Conservation (phyloP, 176 grass and related monocot genomes). For the Triticum turgidum region DNA sequence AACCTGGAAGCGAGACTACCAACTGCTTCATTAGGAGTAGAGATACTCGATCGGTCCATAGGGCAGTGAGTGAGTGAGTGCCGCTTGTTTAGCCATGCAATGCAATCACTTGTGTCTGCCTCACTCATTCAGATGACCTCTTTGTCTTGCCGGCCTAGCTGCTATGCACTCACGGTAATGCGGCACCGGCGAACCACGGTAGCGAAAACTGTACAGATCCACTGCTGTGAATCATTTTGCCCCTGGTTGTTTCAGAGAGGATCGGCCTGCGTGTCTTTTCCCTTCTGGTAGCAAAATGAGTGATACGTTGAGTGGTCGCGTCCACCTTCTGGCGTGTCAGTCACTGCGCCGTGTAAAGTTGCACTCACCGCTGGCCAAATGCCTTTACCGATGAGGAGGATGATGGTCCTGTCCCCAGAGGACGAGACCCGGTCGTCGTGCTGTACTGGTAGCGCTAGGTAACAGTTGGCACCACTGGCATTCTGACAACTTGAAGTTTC, state of each 20-base stretch:
- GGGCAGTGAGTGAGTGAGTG: not conserved
- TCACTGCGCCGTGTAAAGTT: not conserved
- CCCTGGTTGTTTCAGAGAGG: not conserved
- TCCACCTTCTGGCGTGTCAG: not conserved
- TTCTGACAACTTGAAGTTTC: not conserved
- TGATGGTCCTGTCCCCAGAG: not conserved
- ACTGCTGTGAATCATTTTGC: not conserved
- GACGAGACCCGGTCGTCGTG: not conserved
- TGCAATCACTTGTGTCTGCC: not conserved
- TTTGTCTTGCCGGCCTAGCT: not conserved
- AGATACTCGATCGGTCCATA: not conserved
- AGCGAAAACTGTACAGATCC: not conserved
- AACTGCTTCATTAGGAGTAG: no score
- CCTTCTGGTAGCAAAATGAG: not conserved
- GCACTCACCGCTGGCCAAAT: not conserved
- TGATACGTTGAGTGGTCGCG: not conserved
- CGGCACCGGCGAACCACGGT: no score
- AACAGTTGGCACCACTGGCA: not conserved
- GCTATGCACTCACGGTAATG: not conserved
- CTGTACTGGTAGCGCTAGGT: not conserved
- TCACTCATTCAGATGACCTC: not conserved
- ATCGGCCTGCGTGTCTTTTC: not conserved
- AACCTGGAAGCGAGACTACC: no score
- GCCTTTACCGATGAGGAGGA: not conserved
- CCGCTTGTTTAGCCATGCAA: not conserved